Percentiles rank a stretch among this genome's conserved stretches.
phyloP scores from a whole-genome alignment of 176 grass and related monocot species.

The Zizania latifolia region DNA sequence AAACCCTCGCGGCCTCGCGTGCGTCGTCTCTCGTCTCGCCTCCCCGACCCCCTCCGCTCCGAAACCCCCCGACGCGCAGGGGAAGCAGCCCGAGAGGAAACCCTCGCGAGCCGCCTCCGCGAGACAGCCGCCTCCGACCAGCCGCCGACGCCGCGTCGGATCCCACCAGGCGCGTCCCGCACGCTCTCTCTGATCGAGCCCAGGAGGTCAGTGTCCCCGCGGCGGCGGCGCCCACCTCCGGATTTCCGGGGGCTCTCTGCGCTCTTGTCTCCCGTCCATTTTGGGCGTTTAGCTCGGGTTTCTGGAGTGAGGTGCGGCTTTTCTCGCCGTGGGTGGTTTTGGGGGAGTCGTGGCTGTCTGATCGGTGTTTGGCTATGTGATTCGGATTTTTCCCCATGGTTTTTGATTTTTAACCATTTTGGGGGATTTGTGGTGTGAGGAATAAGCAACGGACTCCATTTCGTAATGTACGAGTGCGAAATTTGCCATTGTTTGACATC shows the following conservation, averaged over 20 bases:
- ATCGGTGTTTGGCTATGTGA: constrained; percentile 1
- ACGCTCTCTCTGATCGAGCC: background rate
- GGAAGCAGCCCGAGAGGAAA: too few relatives aligned
- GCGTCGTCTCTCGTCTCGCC: too few relatives aligned
- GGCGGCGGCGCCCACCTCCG: background rate
- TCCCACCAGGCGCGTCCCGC: too few relatives aligned
- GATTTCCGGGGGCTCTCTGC: background rate
- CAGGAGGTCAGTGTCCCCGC: constrained; percentile 40
- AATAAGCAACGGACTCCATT: constrained; percentile 12
- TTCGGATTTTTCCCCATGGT: constrained; percentile 1
- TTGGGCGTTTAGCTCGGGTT: constrained; percentile 13
- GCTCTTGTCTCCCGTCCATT: constrained; percentile 7
- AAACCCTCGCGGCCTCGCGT: too few relatives aligned
- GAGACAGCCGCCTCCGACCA: too few relatives aligned
- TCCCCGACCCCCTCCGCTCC: too few relatives aligned
- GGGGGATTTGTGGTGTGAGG: background rate
- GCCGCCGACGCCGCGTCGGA: too few relatives aligned
- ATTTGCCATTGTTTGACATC: background rate
- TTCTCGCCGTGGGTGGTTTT: background rate
- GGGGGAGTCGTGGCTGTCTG: background rate
- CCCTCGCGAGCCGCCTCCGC: too few relatives aligned
- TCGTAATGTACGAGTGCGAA: background rate
- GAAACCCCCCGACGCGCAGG: too few relatives aligned
- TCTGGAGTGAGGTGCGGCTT: background rate
- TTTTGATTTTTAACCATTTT: background rate